Percentiles rank a stretch among this genome's conserved stretches.
Conservation (phyloP, 768 basidiomycete genomes). For the Leucosporidium creatinivorum region DNA sequence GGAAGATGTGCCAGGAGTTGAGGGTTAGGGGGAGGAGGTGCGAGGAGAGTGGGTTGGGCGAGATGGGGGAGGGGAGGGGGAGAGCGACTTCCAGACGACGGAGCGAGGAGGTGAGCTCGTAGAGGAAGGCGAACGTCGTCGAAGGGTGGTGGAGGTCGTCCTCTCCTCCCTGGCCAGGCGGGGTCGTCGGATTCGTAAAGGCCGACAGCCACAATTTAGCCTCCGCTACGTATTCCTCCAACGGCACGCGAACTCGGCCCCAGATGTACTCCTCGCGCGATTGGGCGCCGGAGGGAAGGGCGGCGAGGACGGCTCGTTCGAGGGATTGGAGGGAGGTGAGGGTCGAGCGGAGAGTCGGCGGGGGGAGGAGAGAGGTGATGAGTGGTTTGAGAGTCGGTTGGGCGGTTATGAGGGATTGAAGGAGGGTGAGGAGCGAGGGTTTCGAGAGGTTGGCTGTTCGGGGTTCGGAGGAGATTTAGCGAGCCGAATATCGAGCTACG, state of each 20-base stretch:
- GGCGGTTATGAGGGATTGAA: slow-evolving; percentile 31
- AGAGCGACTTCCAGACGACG: slow-evolving; percentile 30
- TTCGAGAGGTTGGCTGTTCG: slow-evolving; percentile 33
- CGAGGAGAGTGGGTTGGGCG: slow-evolving; percentile 8
- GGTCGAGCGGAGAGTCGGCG: slow-evolving; percentile 17
- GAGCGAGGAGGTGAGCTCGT: slow-evolving; percentile 28
- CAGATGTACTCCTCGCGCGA: slow-evolving; percentile 31
- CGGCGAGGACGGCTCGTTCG: slow-evolving; percentile 21
- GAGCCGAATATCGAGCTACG: too few species aligned
- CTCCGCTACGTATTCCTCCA: slow-evolving; percentile 32
- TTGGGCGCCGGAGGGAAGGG: slow-evolving; percentile 28
- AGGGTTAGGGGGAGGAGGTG: slow-evolving; percentile 30
- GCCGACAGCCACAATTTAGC: slow-evolving; percentile 10
- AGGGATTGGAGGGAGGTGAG: slow-evolving; percentile 1
- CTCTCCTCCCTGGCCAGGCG: background rate
- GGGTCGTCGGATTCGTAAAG: slow-evolving; percentile 5
- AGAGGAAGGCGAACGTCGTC: slow-evolving; percentile 34
- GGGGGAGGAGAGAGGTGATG: slow-evolving; percentile 31
- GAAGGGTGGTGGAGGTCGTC: slow-evolving; percentile 30
- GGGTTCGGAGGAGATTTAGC: background rate
- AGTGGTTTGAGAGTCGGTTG: slow-evolving; percentile 26
- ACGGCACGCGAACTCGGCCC: slow-evolving; percentile 26
- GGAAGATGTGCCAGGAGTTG: slow-evolving; percentile 34
- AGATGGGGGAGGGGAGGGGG: slow-evolving; percentile 6
- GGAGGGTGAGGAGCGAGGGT: slow-evolving; percentile 28